Conservation (phyloP, 441 rosid genomes). For the Mallotus japonicus region DNA sequence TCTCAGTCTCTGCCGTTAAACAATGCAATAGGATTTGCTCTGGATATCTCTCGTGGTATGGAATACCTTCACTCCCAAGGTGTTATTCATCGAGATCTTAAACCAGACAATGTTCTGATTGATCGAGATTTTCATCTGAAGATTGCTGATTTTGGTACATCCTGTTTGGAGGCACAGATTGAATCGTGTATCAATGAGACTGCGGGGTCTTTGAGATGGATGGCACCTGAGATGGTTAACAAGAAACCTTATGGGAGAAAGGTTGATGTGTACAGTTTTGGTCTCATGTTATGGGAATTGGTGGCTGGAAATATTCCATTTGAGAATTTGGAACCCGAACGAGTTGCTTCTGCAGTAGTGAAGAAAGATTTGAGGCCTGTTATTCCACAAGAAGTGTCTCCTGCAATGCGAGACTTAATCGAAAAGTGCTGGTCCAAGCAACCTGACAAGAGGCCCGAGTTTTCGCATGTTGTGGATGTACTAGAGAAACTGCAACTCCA, state of each 20-base stretch:
- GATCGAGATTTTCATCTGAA: slow-evolving; percentile 65
- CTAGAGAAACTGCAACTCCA: slow-evolving; percentile 57
- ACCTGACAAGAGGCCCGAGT: slow-evolving; percentile 89
- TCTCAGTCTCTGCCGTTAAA: slow-evolving; percentile 57
- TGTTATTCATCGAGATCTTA: slow-evolving; percentile 90
- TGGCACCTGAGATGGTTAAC: slow-evolving; percentile 31
- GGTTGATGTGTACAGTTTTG: slow-evolving; percentile 94
- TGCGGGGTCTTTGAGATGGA: slow-evolving; percentile 97
- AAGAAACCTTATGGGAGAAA: slow-evolving; percentile 74
- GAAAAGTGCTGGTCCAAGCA: slow-evolving; percentile 92
- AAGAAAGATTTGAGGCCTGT: slow-evolving; percentile 90
- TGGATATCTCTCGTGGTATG: slow-evolving; percentile 90
- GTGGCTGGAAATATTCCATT: slow-evolving; percentile 85
- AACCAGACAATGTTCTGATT: slow-evolving; percentile 86
- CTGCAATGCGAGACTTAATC: slow-evolving; percentile 72
- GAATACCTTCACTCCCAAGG: slow-evolving; percentile 85
- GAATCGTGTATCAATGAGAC: slow-evolving; percentile 68
- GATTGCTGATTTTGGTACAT: slow-evolving; percentile 97
- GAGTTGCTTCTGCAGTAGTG: slow-evolving; percentile 97
- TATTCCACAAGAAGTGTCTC: slow-evolving; percentile 67
- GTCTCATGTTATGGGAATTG: slow-evolving; percentile 96
- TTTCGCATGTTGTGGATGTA: slow-evolving; percentile 87
- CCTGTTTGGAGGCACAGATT: slow-evolving; percentile 80
- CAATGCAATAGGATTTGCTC: slow-evolving; percentile 57
- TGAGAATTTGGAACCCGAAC: slow-evolving; percentile 94